These are phyloP conservation scores for Epichloe festucae DNA, from an alignment of 2,329 filamentous ascomycete genomes.

Conservation along the genomic window DNA sequence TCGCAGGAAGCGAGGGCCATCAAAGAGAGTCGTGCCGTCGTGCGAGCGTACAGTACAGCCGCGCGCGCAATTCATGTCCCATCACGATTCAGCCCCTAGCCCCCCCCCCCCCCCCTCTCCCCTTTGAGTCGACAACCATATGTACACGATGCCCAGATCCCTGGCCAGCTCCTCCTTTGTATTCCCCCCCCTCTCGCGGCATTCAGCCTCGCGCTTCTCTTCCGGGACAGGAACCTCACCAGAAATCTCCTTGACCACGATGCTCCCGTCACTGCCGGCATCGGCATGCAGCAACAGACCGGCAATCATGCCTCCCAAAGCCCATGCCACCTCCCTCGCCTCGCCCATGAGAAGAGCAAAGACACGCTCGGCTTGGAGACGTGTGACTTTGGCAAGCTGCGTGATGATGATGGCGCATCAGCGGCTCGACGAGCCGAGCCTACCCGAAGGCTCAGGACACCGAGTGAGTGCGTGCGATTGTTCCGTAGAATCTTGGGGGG, in stretches of 20 bases:
- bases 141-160: too few species aligned
- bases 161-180: too few species aligned
- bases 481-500: slow-evolving; percentile 4
- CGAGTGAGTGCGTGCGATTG: slow-evolving; percentile 14
- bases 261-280: too few species aligned
- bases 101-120: too few species aligned
- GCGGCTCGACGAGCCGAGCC: slow-evolving; percentile 19
- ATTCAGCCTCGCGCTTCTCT: too few species aligned
- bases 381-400: slow-evolving; percentile 45
- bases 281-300: slow-evolving; percentile 26
- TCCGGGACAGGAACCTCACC: too few species aligned
- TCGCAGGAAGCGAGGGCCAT: too few species aligned
- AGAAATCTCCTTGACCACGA: too few species aligned
- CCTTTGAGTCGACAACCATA: too few species aligned
- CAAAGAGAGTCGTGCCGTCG: too few species aligned
- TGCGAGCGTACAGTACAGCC: neutral
- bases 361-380: slow-evolving; percentile 37
- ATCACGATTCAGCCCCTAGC: neutral
- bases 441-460: slow-evolving; percentile 18
- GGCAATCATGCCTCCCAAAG: slow-evolving; percentile 30
- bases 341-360: slow-evolving; percentile 35
- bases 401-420: slow-evolving; percentile 45
- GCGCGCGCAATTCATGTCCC: too few species aligned
- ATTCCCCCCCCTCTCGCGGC: too few species aligned
- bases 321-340: slow-evolving; percentile 31